Evolutionary conservation across 2,329 filamentous ascomycete species (phyloP).

Genomic region (Talaromyces sp.): DNA sequence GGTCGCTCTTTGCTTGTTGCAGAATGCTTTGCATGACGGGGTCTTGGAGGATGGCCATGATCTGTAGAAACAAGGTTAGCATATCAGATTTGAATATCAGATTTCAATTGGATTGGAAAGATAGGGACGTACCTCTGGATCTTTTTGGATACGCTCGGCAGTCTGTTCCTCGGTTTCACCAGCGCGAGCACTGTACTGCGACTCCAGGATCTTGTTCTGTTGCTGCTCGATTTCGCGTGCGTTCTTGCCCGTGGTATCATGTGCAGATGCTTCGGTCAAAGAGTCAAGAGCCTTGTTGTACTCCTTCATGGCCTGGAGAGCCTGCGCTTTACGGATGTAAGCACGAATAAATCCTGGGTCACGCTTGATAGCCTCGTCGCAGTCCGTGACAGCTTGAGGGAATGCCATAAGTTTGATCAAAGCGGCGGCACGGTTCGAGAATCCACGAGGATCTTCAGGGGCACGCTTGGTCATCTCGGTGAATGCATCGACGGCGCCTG

Average conservation of each 20-base stretch:
- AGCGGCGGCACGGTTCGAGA: conserved; percentile 94
- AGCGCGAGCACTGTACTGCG: conserved; percentile 86
- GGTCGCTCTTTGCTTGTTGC: conserved; percentile 92
- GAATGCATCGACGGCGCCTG: conserved; percentile 90
- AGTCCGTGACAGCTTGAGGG: conserved; percentile 89
- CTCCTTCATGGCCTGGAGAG: conserved; percentile 95
- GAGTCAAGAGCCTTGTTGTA: conserved; percentile 93
- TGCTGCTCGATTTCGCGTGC: conserved; percentile 89
- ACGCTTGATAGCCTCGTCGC: conserved; percentile 83
- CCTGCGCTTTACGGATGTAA: conserved; percentile 94
- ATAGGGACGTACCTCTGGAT: conserved; percentile 71
- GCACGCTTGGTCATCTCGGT: conserved; percentile 95
- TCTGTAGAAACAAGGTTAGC: conserved; percentile 48
- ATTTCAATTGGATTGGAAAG: background rate
- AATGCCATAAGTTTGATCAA: conserved; percentile 97
- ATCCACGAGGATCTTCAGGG: conserved; percentile 87
- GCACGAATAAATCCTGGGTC: conserved; percentile 92
- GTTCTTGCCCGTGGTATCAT: conserved; percentile 79
- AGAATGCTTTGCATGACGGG: conserved; percentile 97
- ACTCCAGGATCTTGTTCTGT: conserved; percentile 85
- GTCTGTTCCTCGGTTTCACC: conserved; percentile 97
- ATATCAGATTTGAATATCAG: background rate
- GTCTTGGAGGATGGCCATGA: conserved; percentile 88
- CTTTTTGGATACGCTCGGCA: conserved; percentile 80
- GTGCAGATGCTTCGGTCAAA: conserved; percentile 73